Percentiles rank a stretch among this genome's conserved stretches.
These are phyloP conservation scores for Naumovozyma castellii DNA, from an alignment of 805 yeast genomes.

Conservation along the genomic window DNA sequence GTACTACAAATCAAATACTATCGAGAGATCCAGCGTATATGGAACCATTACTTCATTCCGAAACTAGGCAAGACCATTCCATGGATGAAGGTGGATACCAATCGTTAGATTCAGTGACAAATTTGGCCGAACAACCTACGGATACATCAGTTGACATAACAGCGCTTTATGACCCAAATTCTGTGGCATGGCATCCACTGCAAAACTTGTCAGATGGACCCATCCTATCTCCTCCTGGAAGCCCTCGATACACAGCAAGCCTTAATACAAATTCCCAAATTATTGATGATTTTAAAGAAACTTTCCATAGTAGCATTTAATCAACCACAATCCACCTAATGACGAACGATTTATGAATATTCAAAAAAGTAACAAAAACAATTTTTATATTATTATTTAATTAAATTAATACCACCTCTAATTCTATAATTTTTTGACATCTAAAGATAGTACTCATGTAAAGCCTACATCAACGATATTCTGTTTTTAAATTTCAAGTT, in stretches of 20 bases:
- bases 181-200: conserved; percentile 22
- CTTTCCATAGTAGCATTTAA: conserved; percentile 2
- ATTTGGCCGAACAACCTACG: conserved; percentile 11
- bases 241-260: neutral
- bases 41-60: conserved; percentile 24
- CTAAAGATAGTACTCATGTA: too few relatives aligned
- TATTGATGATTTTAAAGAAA: conserved; percentile 15
- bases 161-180: conserved; percentile 26
- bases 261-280: conserved; percentile 4
- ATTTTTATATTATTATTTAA: too few relatives aligned
- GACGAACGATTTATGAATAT: too few relatives aligned
- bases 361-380: too few relatives aligned
- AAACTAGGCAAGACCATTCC: conserved; percentile 5
- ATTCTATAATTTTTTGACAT: too few relatives aligned
- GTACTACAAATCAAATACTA: conserved; percentile 2
- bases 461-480: too few relatives aligned
- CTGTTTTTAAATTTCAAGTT: too few relatives aligned
- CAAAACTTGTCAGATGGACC: conserved; percentile 5
- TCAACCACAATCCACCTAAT: too few relatives aligned
- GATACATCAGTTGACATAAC: conserved; percentile 33
- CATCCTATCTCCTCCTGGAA: neutral
- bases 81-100: conserved; percentile 18
- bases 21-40: conserved; percentile 9
- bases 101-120: conserved; percentile 25
- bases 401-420: too few relatives aligned